These are phyloP conservation scores for Vitis hybrid DNA, from an alignment of 177 flowering plant species.

Conservation along the genomic window DNA sequence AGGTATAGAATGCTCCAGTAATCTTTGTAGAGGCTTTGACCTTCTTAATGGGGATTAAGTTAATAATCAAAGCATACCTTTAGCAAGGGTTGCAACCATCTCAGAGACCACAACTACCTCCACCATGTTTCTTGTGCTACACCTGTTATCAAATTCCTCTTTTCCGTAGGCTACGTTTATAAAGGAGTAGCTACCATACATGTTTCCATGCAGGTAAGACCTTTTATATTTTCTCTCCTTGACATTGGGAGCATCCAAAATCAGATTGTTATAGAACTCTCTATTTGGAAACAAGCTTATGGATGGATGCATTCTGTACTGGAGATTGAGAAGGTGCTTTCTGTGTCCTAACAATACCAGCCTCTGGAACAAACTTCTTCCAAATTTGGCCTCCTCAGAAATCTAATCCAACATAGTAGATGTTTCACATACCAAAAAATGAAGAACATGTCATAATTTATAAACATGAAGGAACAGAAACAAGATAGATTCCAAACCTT, in stretches of 20 bases:
- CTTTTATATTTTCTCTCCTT: slow-evolving; percentile 22
- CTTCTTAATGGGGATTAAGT: too few relatives aligned
- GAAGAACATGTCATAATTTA: background rate
- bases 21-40: too few relatives aligned
- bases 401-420: background rate
- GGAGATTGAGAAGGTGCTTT: slow-evolving; percentile 49
- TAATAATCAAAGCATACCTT: slow-evolving; percentile 30
- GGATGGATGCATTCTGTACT: slow-evolving; percentile 65
- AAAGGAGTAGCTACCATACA: slow-evolving; percentile 70
- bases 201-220: slow-evolving; percentile 37
- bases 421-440: background rate
- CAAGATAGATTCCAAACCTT: slow-evolving; percentile 14
- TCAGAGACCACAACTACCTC: slow-evolving; percentile 54
- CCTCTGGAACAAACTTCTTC: slow-evolving; percentile 53
- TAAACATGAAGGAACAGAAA: background rate
- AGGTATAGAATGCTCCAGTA: too few relatives aligned
- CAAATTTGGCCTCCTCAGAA: slow-evolving; percentile 32
- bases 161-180: slow-evolving; percentile 50
- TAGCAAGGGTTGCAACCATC: slow-evolving; percentile 35
- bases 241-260: slow-evolving; percentile 54
- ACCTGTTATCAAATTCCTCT: slow-evolving; percentile 35
- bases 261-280: slow-evolving; percentile 47
- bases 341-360: slow-evolving; percentile 33
- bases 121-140: slow-evolving; percentile 50
- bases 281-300: slow-evolving; percentile 59